These are phyloP conservation scores for Solioccasus polychromus DNA, from an alignment of 768 basidiomycete species.

Conservation along the genomic window DNA sequence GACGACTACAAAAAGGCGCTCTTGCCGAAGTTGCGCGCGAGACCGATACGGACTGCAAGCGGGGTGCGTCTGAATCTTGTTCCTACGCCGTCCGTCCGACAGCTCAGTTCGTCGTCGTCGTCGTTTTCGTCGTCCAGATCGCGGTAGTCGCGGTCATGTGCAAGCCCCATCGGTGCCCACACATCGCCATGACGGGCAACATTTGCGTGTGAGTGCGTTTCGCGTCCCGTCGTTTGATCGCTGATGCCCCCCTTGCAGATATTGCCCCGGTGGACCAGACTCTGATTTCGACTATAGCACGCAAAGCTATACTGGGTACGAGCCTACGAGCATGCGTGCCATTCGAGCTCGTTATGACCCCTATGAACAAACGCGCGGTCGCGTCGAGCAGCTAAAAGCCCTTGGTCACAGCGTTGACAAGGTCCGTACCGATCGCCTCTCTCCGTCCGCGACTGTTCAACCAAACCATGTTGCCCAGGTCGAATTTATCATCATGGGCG, in stretches of 20 bases:
- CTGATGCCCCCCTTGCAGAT: constrained; percentile 43
- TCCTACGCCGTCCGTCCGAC: not conserved
- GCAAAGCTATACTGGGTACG: constrained; percentile 91
- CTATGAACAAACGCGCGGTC: constrained; percentile 93
- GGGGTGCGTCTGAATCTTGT: constrained; percentile 54
- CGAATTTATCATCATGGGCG: constrained; percentile 95
- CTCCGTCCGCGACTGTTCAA: not conserved
- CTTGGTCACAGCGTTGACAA: constrained; percentile 98
- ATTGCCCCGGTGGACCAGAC: constrained; percentile 98
- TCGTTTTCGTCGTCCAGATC: constrained; percentile 50
- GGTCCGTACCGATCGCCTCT: constrained; percentile 43
- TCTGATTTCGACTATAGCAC: constrained; percentile 99
- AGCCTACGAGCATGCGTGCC: constrained; percentile 98
- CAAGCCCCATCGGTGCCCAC: constrained; percentile 98
- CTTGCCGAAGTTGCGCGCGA: constrained; percentile 83
- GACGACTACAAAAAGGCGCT: constrained; percentile 95
- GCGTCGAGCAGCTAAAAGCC: constrained; percentile 93
- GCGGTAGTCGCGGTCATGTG: constrained; percentile 99
- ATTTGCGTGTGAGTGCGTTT: constrained; percentile 82
- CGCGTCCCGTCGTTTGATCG: not conserved
- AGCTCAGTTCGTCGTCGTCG: too few relatives aligned
- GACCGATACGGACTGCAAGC: constrained; percentile 95
- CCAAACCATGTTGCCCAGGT: constrained; percentile 44
- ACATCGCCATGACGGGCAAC: constrained; percentile 99
- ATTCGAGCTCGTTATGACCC: constrained; percentile 96